A percentile compares a stretch with the other conserved stretches of the same genome.
Evolutionary conservation across 495 filamentous ascomycete species (phyloP).

Genomic region (Hyaloscypha hepaticicola): DNA sequence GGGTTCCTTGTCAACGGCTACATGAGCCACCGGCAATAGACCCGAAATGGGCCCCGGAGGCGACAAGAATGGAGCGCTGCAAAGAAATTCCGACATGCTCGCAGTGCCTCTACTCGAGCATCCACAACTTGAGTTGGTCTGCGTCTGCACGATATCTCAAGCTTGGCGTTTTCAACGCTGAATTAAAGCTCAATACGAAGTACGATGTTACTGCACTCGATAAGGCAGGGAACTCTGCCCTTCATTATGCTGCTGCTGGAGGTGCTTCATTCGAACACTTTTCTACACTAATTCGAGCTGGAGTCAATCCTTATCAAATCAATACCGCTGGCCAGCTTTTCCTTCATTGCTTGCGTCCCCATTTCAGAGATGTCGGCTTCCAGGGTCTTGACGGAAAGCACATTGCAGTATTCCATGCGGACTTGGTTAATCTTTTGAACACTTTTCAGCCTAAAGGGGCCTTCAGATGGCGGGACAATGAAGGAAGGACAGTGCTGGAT

Average conservation of each 20-base stretch:
- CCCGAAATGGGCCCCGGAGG: neutral
- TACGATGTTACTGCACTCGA: constrained; percentile 8
- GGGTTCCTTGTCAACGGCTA: neutral
- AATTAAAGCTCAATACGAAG: constrained; percentile 4
- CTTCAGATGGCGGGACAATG: constrained; percentile 17
- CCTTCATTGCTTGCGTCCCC: constrained; percentile 16
- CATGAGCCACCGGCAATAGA: neutral
- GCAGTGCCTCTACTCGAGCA: neutral
- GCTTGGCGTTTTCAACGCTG: constrained; percentile 4
- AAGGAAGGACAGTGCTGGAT: constrained; percentile 7
- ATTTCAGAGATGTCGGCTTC: neutral
- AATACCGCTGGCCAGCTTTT: constrained; percentile 16
- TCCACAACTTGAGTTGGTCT: constrained; percentile 9
- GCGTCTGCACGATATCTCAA: neutral
- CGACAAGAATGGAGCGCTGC: neutral
- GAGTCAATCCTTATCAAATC: constrained; percentile 11
- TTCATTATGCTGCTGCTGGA: constrained; percentile 19
- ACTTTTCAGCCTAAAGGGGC: neutral
- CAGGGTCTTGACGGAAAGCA: constrained; percentile 2
- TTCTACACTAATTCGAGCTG: neutral
- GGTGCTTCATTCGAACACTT: constrained; percentile 11
- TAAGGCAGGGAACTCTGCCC: constrained; percentile 12
- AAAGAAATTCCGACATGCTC: neutral
- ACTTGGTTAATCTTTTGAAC: constrained; percentile 12
- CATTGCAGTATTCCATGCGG: neutral